phyloP scores from a whole-genome alignment of 345 rosid species.

The Syzygium oleosum region DNA sequence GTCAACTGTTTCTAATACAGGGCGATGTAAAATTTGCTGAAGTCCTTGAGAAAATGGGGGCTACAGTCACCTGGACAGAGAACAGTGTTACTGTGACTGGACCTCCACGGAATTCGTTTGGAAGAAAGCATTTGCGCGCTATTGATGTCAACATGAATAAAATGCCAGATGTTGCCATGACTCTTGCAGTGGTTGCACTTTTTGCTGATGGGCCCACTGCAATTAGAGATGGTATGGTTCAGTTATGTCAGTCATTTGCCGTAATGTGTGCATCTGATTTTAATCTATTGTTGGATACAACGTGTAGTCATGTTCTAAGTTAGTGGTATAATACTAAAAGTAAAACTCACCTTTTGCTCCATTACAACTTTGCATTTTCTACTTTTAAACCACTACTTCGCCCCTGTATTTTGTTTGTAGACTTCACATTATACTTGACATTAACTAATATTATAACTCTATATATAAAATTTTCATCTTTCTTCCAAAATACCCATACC shows the following conservation, averaged over 20 bases:
- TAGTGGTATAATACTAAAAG: background rate
- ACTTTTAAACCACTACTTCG: background rate
- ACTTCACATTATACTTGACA: background rate
- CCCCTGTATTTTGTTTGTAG: background rate
- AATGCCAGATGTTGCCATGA: slow-evolving; percentile 99
- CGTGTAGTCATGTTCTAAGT: background rate
- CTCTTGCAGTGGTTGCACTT: slow-evolving; percentile 94
- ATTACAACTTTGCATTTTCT: background rate
- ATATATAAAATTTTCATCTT: background rate
- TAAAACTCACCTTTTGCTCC: background rate
- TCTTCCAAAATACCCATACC: background rate
- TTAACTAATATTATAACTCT: background rate
- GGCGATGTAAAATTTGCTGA: slow-evolving; percentile 95
- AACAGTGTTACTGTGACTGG: slow-evolving; percentile 91
- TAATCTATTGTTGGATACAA: background rate
- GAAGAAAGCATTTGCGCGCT: slow-evolving; percentile 62
- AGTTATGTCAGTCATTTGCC: background rate
- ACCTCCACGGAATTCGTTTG: slow-evolving; percentile 62
- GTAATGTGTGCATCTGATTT: background rate
- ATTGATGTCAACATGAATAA: slow-evolving; percentile 97
- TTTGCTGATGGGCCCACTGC: slow-evolving; percentile 91
- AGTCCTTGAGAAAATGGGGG: slow-evolving; percentile 96
- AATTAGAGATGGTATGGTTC: slow-evolving; percentile 79
- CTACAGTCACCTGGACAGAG: slow-evolving; percentile 84
- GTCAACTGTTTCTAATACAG: slow-evolving; percentile 16